Base-by-base conservation (phyloP, 306 rosid genomes). In the Dryas octopetala region DNA sequence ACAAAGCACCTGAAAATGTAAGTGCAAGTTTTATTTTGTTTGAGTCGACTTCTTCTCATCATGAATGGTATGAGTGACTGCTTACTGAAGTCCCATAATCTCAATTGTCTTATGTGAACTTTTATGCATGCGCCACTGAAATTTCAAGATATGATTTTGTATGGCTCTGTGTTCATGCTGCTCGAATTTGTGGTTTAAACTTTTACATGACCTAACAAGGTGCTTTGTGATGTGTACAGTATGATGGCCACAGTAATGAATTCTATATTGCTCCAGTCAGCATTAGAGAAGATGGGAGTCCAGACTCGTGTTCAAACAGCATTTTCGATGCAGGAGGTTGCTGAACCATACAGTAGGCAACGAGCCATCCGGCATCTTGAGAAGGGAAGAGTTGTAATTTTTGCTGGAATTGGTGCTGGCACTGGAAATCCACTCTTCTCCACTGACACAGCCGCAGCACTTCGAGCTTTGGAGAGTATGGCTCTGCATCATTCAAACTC, bases 221-320 rank as follows among this genome's bases (percentile, higher is more conserved):
- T 81, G 59, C 49, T 57, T 45, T 58, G 15, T 66, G 38, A 17
- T 77, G 10, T 76, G 63, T 77, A 57, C 80, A 85, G 89, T 62
- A 85, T 82, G 86, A 85, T 85, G 89, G 86, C 86, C 61, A 80
- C 89, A 26, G 71, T 85, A 70, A 85, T 85, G 86, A 80, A 85
- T 54, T 82, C 89, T 6, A 74, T 83, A 53, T 70, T 85, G 59
- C 86, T 85, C 41, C 89, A 80, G 71, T 85, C 86, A 54, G 89
- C 86, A 76, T 49, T 85, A 62, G 89, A 83, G 74, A 85, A 85
- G 79, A 68, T 83, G 77, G 86, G 86, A 59, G 73, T 83, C 62
- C 86, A 80, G 74, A 74, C 83, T 64, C 85, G 85, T 73, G 85
- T 85, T 40, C 89, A 85, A 83, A 77, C 83, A 23, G 86, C 86